Evolutionary conservation across 2,329 filamentous ascomycete genomes (phyloP).

Genomic region (Ophiostoma sp.): DNA sequence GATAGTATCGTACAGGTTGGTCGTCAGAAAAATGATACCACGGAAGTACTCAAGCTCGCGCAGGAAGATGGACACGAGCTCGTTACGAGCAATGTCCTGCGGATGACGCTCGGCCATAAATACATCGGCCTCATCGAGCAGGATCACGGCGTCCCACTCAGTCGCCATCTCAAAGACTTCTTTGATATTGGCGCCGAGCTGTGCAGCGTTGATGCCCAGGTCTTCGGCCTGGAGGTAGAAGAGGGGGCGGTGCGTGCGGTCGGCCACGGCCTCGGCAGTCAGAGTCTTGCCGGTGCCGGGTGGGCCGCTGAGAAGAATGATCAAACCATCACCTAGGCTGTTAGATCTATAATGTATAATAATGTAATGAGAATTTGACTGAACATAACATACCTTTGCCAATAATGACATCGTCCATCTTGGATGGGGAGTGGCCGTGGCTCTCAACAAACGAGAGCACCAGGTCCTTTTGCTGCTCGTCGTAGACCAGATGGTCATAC

Average conservation of each 20-base stretch:
- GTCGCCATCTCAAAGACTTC: conserved; percentile 44
- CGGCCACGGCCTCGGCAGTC: conserved; percentile 38
- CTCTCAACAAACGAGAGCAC: conserved; percentile 45
- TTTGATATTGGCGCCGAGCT: conserved; percentile 42
- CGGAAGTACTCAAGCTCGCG: conserved; percentile 43
- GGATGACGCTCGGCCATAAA: conserved; percentile 45
- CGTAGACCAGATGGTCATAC: conserved; percentile 44
- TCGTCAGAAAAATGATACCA: conserved; percentile 43
- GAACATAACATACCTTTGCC: conserved; percentile 33
- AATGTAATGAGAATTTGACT: not conserved
- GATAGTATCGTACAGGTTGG: conserved; percentile 40
- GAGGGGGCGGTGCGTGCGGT: conserved; percentile 41
- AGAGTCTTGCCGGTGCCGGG: conserved; percentile 45
- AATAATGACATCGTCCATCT: conserved; percentile 38
- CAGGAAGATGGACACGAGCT: conserved; percentile 44
- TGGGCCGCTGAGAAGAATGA: conserved; percentile 36
- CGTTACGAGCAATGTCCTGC: conserved; percentile 44
- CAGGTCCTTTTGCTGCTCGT: conserved; percentile 44
- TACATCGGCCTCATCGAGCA: conserved; percentile 50
- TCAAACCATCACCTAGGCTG: conserved; percentile 35
- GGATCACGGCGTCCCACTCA: conserved; percentile 46
- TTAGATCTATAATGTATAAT: conserved; percentile 6
- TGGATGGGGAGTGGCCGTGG: conserved; percentile 31
- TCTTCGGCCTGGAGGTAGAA: conserved; percentile 43
- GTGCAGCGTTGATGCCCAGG: conserved; percentile 40